Base-by-base conservation (phyloP, 345 rosid species). In the Camelina hispida region DNA sequence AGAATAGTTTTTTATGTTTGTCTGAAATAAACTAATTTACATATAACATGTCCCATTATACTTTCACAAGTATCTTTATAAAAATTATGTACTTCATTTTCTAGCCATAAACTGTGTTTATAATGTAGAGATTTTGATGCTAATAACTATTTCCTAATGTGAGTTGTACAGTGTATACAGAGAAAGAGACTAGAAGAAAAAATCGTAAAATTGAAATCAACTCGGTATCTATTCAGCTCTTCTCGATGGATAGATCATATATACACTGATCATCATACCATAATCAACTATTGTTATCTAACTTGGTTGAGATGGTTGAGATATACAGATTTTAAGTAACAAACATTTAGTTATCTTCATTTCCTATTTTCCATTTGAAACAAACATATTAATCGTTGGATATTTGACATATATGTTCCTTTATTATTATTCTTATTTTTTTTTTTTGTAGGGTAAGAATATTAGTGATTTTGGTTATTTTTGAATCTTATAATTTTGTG, bases 61-160 rank as follows among this genome's bases (percentile, higher is more conserved):
- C 8, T 43, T 42, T 43, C 14, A 15, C 14, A 62, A 1, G 23
- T 34, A 20, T 20, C 22, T 20, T 20, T 20, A 20, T 20, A 20
- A 20, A 10, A 37, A 15, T 56, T 7, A 4, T 1, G 14, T 5
- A 35, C 55, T 28, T 30, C 32, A 50, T 32, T 48, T 17, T 65
- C 28, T 50, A 34, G 44, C 28, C 56, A 58, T 34, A 35, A 2
- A 32, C 6, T 58, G 23, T 58, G 43, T 25, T 63, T 5, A 63
- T 7, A 44, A 46, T 44, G 42, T 35, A 35, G 40, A 2, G 11
- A 32, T 17, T 15, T 28, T 30, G 42, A 16, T 47, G 56, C 43
- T 65, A 38, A 11, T 38, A 61, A 60, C 64, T 38, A 5, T 14
- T 61, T 17, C 43, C 25, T 40, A 61, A 51, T 52, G 47, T 35